Evolutionary conservation across 1,284 basidiomycete species (phyloP), one percentile per base, ranked within the genome.

Genomic region (Melampsora americana): DNA sequence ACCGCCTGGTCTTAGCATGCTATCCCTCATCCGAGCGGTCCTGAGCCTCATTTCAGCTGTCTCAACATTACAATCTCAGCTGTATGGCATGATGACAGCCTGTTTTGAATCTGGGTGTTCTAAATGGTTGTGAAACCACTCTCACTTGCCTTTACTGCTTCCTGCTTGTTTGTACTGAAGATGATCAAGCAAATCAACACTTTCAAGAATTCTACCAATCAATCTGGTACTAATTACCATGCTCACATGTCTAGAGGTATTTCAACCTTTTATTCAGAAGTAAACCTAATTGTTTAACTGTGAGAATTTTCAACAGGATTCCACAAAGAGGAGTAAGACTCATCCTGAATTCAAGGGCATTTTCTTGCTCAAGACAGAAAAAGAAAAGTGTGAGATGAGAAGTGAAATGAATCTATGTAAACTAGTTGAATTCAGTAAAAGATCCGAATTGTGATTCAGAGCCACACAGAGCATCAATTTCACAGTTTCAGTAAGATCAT

Each of bases 161-260:
- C 42, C 42, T 50, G 20, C 46, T 67, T 61, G 59, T 48, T 18
- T 7, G 66, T 62, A 42, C 62, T 67, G 32, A 75, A 75, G 56
- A 75, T 75, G 59, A 75, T 23, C 5, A 66, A 75, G 59, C 72
- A 75, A n/a, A 75, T 75, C n/a, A 66, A 75, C 35, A 75, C 72
- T 30, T 68, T 68, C 28, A 75, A 61, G 46, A 75, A 75, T 44
- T 75, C 72, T 11, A 56, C 59, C 42, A 75, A 61, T 20, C 53
- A 67, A 28, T 66, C 72, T 1, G 72, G 72, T 16, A 75, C 72
- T 12, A 53, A 67, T 35, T 75, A 75, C 32, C 66, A 66, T 42
- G 72, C 72, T 26, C 72, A 53, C 30, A 75, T 75, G 16, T 20
- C 65, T n/a, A 75, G 56, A 26, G 72, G 72, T 16, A 75, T 42